These are phyloP conservation scores for Colletotrichum tropicale DNA, from an alignment of 2,329 filamentous ascomycete species.

Conservation along the genomic window DNA sequence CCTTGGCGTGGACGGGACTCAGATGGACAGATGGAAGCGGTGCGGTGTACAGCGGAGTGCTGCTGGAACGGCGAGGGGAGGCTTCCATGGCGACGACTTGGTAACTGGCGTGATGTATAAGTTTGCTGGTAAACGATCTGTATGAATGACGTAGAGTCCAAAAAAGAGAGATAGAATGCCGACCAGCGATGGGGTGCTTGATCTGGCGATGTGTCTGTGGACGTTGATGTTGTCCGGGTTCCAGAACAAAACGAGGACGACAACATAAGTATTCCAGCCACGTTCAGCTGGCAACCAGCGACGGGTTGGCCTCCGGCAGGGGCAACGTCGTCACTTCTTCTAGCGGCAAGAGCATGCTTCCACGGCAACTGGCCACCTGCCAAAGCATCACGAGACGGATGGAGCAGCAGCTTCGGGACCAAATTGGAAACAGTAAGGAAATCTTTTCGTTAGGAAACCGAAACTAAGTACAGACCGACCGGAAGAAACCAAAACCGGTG, in stretches of 20 bases:
- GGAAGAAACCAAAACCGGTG: constrained; percentile 20
- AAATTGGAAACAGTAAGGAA: background rate
- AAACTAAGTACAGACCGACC: constrained; percentile 18
- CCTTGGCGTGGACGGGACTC: background rate
- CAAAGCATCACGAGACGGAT: background rate
- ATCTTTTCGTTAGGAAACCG: constrained; percentile 8
- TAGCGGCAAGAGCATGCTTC: background rate
- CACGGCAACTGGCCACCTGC: background rate
- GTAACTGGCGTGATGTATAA: background rate
- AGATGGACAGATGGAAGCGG: background rate
- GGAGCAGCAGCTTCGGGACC: background rate
- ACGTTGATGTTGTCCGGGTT: background rate
- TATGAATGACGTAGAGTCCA: background rate
- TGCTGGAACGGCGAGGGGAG: background rate
- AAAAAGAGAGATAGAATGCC: constrained; percentile 10
- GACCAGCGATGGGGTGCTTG: background rate
- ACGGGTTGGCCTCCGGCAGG: background rate
- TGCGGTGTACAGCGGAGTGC: background rate
- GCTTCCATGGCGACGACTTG: background rate
- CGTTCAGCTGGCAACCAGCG: background rate
- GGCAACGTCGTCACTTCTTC: background rate
- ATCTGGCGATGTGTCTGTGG: background rate
- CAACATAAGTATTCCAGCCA: background rate
- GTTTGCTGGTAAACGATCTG: background rate
- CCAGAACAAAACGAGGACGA: background rate